Percentiles rank a stretch among this genome's conserved stretches.
These are phyloP conservation scores for Leucogyrophana mollusca DNA, from an alignment of 768 basidiomycete genomes.

Conservation along the genomic window DNA sequence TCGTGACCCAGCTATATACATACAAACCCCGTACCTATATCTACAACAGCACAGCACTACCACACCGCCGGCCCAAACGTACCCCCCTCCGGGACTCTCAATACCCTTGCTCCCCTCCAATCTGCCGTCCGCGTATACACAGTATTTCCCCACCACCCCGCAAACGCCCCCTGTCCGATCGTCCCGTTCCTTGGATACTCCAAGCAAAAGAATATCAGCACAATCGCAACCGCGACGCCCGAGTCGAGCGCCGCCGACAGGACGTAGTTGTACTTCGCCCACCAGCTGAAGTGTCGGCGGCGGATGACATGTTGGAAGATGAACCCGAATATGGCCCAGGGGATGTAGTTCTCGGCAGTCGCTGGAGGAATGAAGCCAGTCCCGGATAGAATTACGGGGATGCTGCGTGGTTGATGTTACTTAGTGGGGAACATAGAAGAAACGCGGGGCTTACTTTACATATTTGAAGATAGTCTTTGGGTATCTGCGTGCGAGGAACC, in stretches of 20 bases:
- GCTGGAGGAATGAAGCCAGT: constrained; percentile 41
- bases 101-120: constrained; percentile 29
- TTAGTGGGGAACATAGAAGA: neutral
- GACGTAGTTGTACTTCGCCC: constrained; percentile 37
- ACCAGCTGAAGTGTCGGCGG: constrained; percentile 31
- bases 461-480: constrained; percentile 58
- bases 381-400: constrained; percentile 40
- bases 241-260: constrained; percentile 33
- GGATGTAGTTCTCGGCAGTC: constrained; percentile 45
- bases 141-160: constrained; percentile 68
- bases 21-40: neutral
- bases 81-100: constrained; percentile 22
- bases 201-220: constrained; percentile 30
- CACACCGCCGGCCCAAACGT: constrained; percentile 33
- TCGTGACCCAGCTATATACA: neutral
- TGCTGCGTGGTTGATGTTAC: constrained; percentile 12
- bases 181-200: constrained; percentile 21
- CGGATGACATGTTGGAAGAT: constrained; percentile 39
- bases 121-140: constrained; percentile 36
- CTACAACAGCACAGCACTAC: neutral
- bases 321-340: constrained; percentile 45
- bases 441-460: constrained; percentile 48
- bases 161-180: constrained; percentile 49
- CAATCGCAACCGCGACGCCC: constrained; percentile 8
- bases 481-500: constrained; percentile 49